Evolutionary conservation across 352 stramenopile species (phyloP).

Genomic region (Phytophthora hibernalis): DNA sequence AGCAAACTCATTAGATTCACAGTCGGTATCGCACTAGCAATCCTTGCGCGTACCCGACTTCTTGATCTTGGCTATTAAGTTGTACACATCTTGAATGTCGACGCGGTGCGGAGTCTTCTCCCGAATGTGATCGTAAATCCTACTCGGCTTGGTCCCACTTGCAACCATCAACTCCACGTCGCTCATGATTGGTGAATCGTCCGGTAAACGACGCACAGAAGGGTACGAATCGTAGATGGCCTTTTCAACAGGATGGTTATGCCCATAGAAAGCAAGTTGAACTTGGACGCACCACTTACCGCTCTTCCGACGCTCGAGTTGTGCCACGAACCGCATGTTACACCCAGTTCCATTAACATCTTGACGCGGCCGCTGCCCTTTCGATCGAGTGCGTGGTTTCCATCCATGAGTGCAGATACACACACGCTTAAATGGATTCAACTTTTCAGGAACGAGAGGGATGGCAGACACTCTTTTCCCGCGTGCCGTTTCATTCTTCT

Average conservation of each 20-base stretch:
- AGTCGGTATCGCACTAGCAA: not conserved
- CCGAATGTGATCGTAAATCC: slow-evolving; percentile 11
- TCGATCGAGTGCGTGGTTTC: not conserved
- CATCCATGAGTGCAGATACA: slow-evolving; percentile 25
- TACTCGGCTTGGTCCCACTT: slow-evolving; percentile 3
- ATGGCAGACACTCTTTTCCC: not conserved
- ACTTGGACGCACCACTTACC: slow-evolving; percentile 4
- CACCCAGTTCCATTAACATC: not conserved
- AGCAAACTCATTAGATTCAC: not conserved
- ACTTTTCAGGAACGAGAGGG: not conserved
- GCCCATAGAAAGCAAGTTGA: slow-evolving; percentile 1
- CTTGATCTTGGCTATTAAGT: slow-evolving; percentile 8
- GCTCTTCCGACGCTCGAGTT: not conserved
- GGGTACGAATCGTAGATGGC: slow-evolving; percentile 1
- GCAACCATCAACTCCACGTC: slow-evolving; percentile 16
- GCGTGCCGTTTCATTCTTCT: not conserved
- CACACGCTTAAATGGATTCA: slow-evolving; percentile 13
- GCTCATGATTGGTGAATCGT: not conserved
- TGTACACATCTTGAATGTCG: slow-evolving; percentile 8
- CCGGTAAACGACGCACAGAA: no score
- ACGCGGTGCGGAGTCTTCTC: not conserved
- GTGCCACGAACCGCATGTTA: not conserved
- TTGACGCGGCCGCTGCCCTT: not conserved
- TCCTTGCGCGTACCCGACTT: no score
- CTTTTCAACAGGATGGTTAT: not conserved